Evolutionary conservation across 768 basidiomycete genomes (phyloP).

Genomic region (Leccinum arenicola): DNA sequence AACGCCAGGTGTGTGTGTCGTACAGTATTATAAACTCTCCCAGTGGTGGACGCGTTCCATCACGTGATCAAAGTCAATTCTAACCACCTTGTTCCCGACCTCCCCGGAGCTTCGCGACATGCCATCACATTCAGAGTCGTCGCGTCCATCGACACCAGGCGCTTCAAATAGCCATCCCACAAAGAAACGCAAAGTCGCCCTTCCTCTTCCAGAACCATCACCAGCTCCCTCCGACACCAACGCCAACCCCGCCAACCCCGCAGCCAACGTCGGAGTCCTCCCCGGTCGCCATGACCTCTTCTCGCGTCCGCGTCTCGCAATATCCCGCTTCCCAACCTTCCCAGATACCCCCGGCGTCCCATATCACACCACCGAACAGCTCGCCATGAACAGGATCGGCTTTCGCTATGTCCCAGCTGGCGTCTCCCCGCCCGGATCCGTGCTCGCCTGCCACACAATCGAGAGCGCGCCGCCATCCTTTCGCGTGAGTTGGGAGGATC

Average conservation of each 20-base stretch:
- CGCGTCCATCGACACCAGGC: slow-evolving; percentile 35
- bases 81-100: neutral
- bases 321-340: slow-evolving; percentile 74
- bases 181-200: slow-evolving; percentile 55
- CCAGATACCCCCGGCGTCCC: slow-evolving; percentile 50
- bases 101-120: neutral
- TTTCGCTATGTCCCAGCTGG: slow-evolving; percentile 82
- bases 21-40: neutral
- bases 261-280: slow-evolving; percentile 48
- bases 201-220: slow-evolving; percentile 40
- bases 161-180: slow-evolving; percentile 14
- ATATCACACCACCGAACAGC: slow-evolving; percentile 66
- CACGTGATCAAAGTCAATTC: slow-evolving; percentile 21
- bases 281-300: slow-evolving; percentile 67
- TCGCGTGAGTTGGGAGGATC: slow-evolving; percentile 89
- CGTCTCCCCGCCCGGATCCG: slow-evolving; percentile 55
- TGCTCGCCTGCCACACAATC: slow-evolving; percentile 71
- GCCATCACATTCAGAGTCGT: slow-evolving; percentile 26
- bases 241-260: slow-evolving; percentile 18
- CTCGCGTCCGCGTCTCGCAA: slow-evolving; percentile 64
- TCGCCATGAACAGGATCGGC: slow-evolving; percentile 72
- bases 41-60: neutral
- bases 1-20: neutral
- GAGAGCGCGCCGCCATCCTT: slow-evolving; percentile 69
- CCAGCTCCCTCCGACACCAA: slow-evolving; percentile 58